Conservation (phyloP, 495 filamentous ascomycete species). For the Podospora fimiseda region DNA sequence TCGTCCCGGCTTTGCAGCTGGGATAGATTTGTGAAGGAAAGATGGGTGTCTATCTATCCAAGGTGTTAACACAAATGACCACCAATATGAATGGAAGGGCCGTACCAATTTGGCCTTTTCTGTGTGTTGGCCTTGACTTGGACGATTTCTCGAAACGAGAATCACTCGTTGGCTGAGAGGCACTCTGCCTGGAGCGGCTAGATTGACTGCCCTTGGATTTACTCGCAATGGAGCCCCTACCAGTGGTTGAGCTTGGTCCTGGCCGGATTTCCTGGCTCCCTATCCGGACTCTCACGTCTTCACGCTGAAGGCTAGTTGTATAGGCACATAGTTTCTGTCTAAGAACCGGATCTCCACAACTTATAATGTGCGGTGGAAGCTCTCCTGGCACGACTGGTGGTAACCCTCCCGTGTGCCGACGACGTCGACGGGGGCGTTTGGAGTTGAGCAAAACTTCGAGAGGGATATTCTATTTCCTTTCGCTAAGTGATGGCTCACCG, state of each 20-base stretch:
- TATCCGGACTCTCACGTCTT: slow-evolving; percentile 30
- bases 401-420: background rate
- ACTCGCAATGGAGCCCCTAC: too few relatives aligned
- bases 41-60: too few relatives aligned
- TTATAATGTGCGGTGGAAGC: slow-evolving; percentile 7
- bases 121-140: too few relatives aligned
- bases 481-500: background rate
- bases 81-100: too few relatives aligned
- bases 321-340: background rate
- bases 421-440: background rate
- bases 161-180: too few relatives aligned
- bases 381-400: background rate
- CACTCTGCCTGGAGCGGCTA: too few relatives aligned
- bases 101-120: too few relatives aligned
- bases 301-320: background rate
- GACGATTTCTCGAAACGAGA: too few relatives aligned
- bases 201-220: too few relatives aligned
- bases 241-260: slow-evolving; percentile 13
- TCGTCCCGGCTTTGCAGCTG: too few relatives aligned
- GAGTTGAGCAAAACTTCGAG: background rate
- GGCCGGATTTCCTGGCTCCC: slow-evolving; percentile 33
- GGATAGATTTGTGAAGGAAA: too few relatives aligned
- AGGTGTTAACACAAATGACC: too few relatives aligned
- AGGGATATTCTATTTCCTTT: background rate
- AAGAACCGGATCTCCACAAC: background rate